Evolutionary conservation across 2,329 filamentous ascomycete species (phyloP), one percentile per base, ranked within the genome.

Genomic region (Phaeosphaeriaceae sp.): DNA sequence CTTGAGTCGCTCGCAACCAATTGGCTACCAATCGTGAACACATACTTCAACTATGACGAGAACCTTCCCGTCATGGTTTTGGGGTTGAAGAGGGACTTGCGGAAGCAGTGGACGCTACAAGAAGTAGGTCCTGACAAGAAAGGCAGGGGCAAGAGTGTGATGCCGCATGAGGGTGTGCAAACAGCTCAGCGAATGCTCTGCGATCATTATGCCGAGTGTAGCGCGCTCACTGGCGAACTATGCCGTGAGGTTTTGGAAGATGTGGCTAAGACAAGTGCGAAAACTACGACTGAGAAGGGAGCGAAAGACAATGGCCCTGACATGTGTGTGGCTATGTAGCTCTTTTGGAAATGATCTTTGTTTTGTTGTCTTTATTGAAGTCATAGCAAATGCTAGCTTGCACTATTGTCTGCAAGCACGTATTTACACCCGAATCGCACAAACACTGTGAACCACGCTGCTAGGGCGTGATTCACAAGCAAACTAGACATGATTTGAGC

Each of bases 191-290:
- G 83, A 58, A 80, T 86, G 71, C 74, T 82, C 18, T 83, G 80
- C 65, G 84, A 87, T 73, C 74, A 77, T 29, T 87, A 87, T 68
- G 84, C 82, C 3, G 84, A 87, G 63, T 87, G 84, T 56, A 85
- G 82, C 52, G 83, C 84, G 33, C 30, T 81, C 32, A 86, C 83
- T 5, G 83, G 84, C 3, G 81, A 86, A 69, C 70, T 87, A 32
- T 81, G 84, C 56, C 73, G 74, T 26, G 79, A 86, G 66, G 82
- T 83, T 0, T 77, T 86, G 49, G 83, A 87, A 61, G 84, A 87
- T 65, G 75, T 87, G 16, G 82, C 82, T 8, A 78, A 72, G 63
- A 79, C 82, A 23, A 81, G 81, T 3, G 83, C 79, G n/a, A 80
- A 77, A 74, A 84, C 82, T 2, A 84, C 79, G 6, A 84, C 81